Evolutionary conservation across 768 basidiomycete genomes (phyloP).

Genomic region (Boletus tomentosulus): DNA sequence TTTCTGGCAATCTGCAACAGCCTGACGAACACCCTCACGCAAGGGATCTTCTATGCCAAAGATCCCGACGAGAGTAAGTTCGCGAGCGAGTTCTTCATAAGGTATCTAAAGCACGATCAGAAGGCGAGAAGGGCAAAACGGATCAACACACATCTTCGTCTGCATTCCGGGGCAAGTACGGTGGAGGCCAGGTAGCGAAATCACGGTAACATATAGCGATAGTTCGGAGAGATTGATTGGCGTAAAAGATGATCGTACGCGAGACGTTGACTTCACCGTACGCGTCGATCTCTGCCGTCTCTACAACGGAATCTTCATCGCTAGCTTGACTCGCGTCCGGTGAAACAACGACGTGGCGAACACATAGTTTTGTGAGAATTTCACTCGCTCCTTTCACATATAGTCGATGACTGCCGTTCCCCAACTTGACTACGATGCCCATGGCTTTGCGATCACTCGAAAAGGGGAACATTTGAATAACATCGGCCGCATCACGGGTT

Average conservation of each 20-base stretch:
- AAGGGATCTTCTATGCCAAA: slow-evolving; percentile 97
- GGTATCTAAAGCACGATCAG: slow-evolving; percentile 45
- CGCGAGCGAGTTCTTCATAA: slow-evolving; percentile 62
- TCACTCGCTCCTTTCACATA: slow-evolving; percentile 95
- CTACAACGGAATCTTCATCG: slow-evolving; percentile 36
- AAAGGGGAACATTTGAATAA: slow-evolving; percentile 91
- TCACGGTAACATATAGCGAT: slow-evolving; percentile 94
- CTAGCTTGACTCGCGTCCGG: slow-evolving; percentile 14
- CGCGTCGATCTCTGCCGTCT: slow-evolving; percentile 59
- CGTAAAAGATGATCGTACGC: slow-evolving; percentile 95
- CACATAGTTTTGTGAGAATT: slow-evolving; percentile 79
- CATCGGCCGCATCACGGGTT: slow-evolving; percentile 52
- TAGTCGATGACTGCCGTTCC: slow-evolving; percentile 54
- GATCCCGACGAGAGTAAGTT: slow-evolving; percentile 84
- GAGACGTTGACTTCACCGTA: slow-evolving; percentile 77
- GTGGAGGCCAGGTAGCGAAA: slow-evolving; percentile 81
- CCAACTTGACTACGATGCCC: slow-evolving; percentile 76
- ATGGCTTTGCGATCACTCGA: slow-evolving; percentile 91
- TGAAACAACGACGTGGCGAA: slow-evolving; percentile 64
- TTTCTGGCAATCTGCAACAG: slow-evolving; percentile 79
- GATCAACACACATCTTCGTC: slow-evolving; percentile 51
- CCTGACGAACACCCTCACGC: slow-evolving; percentile 82
- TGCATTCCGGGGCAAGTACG: slow-evolving; percentile 34
- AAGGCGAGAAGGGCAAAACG: not conserved
- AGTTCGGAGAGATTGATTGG: slow-evolving; percentile 91